Conservation (phyloP, 225 moss, liverwort and hornwort species). For the Pleurozium schreberi region DNA sequence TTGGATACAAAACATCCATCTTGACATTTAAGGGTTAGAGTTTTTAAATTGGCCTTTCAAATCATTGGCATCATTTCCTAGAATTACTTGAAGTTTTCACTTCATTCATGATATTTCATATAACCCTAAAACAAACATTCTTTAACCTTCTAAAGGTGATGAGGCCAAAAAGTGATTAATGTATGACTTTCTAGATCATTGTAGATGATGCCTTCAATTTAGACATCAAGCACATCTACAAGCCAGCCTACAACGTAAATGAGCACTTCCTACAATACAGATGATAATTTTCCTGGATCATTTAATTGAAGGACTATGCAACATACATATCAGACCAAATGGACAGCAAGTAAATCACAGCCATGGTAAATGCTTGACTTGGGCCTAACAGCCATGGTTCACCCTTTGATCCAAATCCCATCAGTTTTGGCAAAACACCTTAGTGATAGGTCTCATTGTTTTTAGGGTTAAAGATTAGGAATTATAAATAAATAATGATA, state of each 20-base stretch:
- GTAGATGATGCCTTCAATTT: background rate
- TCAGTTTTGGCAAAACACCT: background rate
- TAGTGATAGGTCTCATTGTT: no score
- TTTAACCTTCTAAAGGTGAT: background rate
- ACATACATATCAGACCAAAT: background rate
- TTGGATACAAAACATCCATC: no score
- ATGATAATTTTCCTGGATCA: background rate
- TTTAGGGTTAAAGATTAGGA: no score
- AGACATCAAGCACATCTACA: background rate
- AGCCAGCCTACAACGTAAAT: background rate
- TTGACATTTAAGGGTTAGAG: no score
- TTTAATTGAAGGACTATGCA: background rate
- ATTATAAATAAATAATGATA: no score
- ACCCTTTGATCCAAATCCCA: background rate
- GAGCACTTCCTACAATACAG: background rate
- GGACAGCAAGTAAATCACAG: background rate
- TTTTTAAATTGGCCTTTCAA: no score
- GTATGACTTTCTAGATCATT: background rate
- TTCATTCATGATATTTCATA: background rate
- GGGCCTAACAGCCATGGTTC: background rate
- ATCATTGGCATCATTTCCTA: background rate
- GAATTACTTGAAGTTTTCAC: background rate
- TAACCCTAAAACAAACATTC: background rate
- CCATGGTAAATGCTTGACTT: background rate
- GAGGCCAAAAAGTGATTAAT: background rate